Evolutionary conservation across 2,329 filamentous ascomycete species (phyloP).

Genomic region (Aspergillus nomiae): DNA sequence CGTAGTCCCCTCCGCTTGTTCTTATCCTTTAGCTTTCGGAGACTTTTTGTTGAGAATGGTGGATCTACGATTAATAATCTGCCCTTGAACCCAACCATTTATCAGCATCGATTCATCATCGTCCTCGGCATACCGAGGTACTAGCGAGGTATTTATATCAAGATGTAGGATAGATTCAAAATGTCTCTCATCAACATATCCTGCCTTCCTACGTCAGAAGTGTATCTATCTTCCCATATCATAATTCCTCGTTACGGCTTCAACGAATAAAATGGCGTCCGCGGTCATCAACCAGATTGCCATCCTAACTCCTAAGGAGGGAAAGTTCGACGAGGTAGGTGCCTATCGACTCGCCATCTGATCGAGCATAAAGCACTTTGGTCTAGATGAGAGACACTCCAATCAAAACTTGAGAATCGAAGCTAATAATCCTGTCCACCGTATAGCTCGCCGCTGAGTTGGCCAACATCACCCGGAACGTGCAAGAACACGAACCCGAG

Average conservation of each 20-base stretch:
- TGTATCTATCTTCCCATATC: background rate
- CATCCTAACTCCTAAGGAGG: background rate
- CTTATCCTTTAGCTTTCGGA: background rate
- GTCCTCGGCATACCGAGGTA: background rate
- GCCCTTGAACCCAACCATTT: background rate
- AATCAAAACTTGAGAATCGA: background rate
- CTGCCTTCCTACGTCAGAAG: background rate
- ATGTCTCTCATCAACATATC: background rate
- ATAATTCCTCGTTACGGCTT: background rate
- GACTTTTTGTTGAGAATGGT: background rate
- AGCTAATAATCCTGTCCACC: background rate
- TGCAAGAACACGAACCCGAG: constrained; percentile 1
- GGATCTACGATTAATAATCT: constrained; percentile 1
- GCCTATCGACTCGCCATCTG: background rate
- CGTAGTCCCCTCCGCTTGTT: background rate
- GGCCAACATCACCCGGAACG: background rate
- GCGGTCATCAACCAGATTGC: background rate
- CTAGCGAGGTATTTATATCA: background rate
- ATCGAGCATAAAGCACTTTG: background rate
- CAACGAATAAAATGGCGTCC: background rate
- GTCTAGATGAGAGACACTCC: background rate
- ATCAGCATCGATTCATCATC: background rate
- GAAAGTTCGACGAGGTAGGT: background rate
- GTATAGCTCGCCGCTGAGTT: background rate
- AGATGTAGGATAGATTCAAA: background rate